Evolutionary conservation across 2,329 filamentous ascomycete species (phyloP), one percentile per base, ranked within the genome.

Genomic region (Chrysoporthe deuterocubensis): DNA sequence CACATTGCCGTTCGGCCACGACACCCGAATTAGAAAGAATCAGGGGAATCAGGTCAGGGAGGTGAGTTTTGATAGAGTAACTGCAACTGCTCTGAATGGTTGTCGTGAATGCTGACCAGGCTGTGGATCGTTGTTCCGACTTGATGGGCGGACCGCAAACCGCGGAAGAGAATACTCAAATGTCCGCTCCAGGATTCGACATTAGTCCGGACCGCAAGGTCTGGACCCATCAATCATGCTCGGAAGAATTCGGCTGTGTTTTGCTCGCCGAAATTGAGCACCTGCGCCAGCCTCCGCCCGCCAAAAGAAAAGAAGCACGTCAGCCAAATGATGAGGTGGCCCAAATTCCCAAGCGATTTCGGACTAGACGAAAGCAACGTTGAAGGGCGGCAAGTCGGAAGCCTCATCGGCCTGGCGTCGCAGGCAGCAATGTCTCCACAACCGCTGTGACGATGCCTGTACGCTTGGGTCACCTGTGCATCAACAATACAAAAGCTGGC

Each of bases 31-130:
- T 40, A 65, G 50, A 44, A 43, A 40, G 58, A 56, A 59, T 43
- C 57, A 42, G 44, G 26, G 16, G 32, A 50, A 57, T 21, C 32
- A 46, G 44, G 14, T 26, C 58, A 62, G 58, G 52, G 65, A 42
- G n/a, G 4, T n/a, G 43, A 32, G 14, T 64, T 69, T 67, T 61
- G 8, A 66, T 69, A 11, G 60, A 18, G 68, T 69, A 69, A 69
- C 59, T 68, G 37, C 62, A 69, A 69, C 34, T 65, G 52, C 62
- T 63, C 16, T 65, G 68, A 63, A 44, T 68, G 64, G 65, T 63
- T 52, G 65, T 37, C 34, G 40, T n/a, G 6, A 13, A 42, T n/a
- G 44, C 50, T 58, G 58, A 56, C 43, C 62, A 60, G 58, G 50
- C 59, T 46, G 68, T 69, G 68, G 68, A 65, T 66, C 54, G 13